Evolutionary conservation across 139 green algal species (phyloP), one percentile per base, ranked within the genome.

Genomic region (Axilococcus clingmanii): DNA sequence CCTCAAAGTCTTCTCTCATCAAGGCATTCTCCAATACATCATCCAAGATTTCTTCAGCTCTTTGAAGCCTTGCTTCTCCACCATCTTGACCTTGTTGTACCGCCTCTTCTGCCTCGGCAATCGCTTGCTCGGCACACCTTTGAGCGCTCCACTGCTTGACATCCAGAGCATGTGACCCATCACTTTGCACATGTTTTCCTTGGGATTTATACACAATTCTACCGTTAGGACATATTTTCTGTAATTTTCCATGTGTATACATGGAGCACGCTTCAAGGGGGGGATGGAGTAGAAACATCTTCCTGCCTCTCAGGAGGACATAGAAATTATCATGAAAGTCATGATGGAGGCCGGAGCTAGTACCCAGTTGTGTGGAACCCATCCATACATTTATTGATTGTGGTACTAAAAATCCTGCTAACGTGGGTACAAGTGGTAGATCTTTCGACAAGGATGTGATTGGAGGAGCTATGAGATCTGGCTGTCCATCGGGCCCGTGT

Each of bases 281-380:
- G 5, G 77, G 75, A 55, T 63, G 94, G 12, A 95, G 71, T 12
- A 71, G 46, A 66, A 94, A 94, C 37, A 66, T 68, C 72, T 95
- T 95, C 48, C 59, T 48, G 6, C 86, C 86, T 1, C 74, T 59
- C 52, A 94, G 65, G 68, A 94, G 63, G 32, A 90, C 48, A 40
- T 93, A 94, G 45, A 94, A 63, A 57, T 95, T 95, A 70, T 95
- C 86, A 59, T 95, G 86, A 36, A 78, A 93, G 66, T 95, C 86
- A 27, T 91, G 82, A 65, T 95, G 86, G 38, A 95, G 71, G 3
- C 86, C 86, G 27, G 42, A 77, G 31, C 69, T 83, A 4, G 75
- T 56, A 7, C 85, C 84, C 2, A 65, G 17, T 3, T 32, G n/a
- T 4, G 72, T 41, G 12, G 25, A 24, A 1, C 73, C 72, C 42